phyloP scores from a whole-genome alignment of 495 filamentous ascomycete genomes.

The Trichocladium uniseriatum region DNA sequence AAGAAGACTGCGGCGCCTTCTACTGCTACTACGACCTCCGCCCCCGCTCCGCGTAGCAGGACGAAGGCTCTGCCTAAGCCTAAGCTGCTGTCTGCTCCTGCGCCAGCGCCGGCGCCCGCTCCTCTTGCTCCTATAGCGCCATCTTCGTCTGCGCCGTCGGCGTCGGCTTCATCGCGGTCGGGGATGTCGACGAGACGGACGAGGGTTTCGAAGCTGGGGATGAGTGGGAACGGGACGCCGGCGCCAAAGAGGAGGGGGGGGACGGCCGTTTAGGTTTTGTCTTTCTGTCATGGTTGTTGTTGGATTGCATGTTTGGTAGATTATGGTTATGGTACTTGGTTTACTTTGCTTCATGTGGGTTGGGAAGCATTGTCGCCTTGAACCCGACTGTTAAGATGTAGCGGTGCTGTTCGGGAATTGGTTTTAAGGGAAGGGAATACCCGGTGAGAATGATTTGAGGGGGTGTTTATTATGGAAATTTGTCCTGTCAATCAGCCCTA shows the following conservation, averaged over 20 bases:
- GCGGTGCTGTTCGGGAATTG: no score
- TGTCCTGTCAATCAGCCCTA: no score
- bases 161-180: constrained; percentile 2
- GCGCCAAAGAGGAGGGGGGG: constrained; percentile 25
- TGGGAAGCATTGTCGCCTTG: no score
- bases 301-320: background rate
- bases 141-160: background rate
- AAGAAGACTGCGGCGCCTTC: constrained; percentile 8
- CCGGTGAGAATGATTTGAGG: background rate
- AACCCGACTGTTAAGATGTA: no score
- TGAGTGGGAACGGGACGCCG: constrained; percentile 30
- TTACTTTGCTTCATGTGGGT: background rate
- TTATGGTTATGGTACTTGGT: background rate
- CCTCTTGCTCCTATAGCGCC: background rate
- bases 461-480: background rate
- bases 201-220: constrained; percentile 22
- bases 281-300: background rate
- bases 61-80: background rate
- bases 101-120: background rate
- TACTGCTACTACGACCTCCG: background rate
- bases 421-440: background rate
- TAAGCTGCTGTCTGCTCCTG: background rate
- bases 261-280: background rate
- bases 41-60: background rate
- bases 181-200: constrained; percentile 20